phyloP scores from a whole-genome alignment of 176 grass and related monocot species.

The Elymus sibiricus region DNA sequence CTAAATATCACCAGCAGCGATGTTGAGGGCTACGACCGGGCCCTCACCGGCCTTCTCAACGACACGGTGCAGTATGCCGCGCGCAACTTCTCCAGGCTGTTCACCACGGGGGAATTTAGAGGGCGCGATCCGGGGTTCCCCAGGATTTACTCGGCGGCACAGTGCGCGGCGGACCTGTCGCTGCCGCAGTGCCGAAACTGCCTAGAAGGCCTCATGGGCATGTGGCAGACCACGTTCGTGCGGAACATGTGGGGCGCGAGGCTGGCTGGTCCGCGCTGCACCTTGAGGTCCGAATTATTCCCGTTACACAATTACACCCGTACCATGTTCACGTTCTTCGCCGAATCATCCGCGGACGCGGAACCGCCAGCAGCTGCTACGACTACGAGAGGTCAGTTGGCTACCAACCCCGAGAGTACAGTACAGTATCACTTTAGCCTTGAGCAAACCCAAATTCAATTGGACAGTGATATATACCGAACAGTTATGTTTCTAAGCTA shows the following conservation, averaged over 20 bases:
- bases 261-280: conserved; percentile 31
- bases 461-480: too few species aligned
- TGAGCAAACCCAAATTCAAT: too few species aligned
- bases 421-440: too few species aligned
- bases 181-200: neutral
- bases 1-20: neutral
- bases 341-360: too few species aligned
- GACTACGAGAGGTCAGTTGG: too few species aligned
- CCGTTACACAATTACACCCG: accelerated
- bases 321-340: too few species aligned
- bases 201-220: neutral
- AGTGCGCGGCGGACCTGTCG: neutral
- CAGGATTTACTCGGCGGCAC: too few species aligned
- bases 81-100: neutral
- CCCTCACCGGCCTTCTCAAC: conserved; percentile 7
- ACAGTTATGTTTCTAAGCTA: too few species aligned
- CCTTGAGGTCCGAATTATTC: conserved; percentile 22
- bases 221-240: neutral
- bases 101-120: neutral
- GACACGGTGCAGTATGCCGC: neutral
- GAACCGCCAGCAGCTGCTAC: too few species aligned
- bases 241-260: neutral
- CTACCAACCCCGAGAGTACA: too few species aligned
- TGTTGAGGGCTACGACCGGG: neutral
- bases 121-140: too few species aligned